These are phyloP conservation scores for Plectosphaerella sp. DNA, from an alignment of 2,329 filamentous ascomycete genomes.

Conservation along the genomic window DNA sequence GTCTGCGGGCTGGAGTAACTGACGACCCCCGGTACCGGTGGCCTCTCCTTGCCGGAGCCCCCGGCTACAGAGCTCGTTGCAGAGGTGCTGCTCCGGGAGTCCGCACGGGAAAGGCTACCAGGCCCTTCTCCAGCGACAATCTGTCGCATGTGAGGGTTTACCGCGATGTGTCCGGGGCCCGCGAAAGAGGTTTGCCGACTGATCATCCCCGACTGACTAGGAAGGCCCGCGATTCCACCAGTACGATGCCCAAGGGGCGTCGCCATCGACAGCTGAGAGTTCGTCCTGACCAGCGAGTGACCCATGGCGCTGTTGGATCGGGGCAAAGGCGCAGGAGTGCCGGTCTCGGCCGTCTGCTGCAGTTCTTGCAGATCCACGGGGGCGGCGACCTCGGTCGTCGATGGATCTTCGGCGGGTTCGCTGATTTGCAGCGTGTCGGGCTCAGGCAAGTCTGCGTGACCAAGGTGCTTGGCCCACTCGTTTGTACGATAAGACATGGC, in stretches of 20 bases:
- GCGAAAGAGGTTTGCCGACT: background rate
- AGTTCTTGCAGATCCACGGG: slow-evolving; percentile 63
- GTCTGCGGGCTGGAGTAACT: slow-evolving; percentile 51
- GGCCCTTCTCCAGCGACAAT: slow-evolving; percentile 5
- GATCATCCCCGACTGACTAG: background rate
- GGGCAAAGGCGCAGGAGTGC: slow-evolving; percentile 33
- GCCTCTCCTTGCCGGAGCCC: slow-evolving; percentile 8
- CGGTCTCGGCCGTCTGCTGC: slow-evolving; percentile 56
- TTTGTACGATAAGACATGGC: slow-evolving; percentile 84
- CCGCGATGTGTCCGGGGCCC: slow-evolving; percentile 5
- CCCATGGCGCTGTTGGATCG: slow-evolving; percentile 12
- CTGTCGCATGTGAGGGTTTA: slow-evolving; percentile 4
- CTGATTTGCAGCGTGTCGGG: slow-evolving; percentile 54
- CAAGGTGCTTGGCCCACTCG: slow-evolving; percentile 92
- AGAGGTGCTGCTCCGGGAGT: slow-evolving; percentile 15
- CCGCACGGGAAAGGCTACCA: slow-evolving; percentile 2
- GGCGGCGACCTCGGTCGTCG: slow-evolving; percentile 43
- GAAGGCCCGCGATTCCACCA: background rate
- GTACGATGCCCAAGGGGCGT: background rate
- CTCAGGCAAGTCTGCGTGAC: slow-evolving; percentile 68
- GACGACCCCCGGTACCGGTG: slow-evolving; percentile 37
- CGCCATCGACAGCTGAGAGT: slow-evolving; percentile 7
- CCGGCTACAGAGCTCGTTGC: slow-evolving; percentile 14
- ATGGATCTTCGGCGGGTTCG: slow-evolving; percentile 27
- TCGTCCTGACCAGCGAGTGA: slow-evolving; percentile 5